Evolutionary conservation across 495 filamentous ascomycete species (phyloP).

Genomic region (Aspergillus steynii): DNA sequence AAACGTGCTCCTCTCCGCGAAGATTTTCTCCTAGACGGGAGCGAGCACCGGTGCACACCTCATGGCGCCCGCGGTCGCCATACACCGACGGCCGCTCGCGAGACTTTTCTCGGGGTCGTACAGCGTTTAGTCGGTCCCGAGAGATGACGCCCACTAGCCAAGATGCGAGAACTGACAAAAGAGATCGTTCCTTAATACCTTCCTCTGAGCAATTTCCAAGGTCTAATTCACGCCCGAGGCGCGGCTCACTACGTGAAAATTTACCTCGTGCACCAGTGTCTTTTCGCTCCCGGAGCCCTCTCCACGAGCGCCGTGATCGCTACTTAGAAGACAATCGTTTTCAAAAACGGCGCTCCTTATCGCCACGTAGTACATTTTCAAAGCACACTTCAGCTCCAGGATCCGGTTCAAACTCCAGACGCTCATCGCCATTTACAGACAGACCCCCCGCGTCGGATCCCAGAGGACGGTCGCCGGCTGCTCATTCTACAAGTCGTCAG

Average conservation of each 20-base stretch:
- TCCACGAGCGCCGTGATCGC: constrained; percentile 22
- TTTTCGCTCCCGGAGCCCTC: constrained; percentile 29
- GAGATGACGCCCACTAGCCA: constrained; percentile 35
- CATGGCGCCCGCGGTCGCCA: constrained; percentile 49
- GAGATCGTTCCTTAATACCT: constrained; percentile 21
- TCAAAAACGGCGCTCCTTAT: constrained; percentile 29
- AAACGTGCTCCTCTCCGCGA: constrained; percentile 44
- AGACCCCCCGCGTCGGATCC: constrained; percentile 18
- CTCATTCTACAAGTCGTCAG: constrained; percentile 10
- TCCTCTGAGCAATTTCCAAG: constrained; percentile 25
- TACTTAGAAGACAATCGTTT: constrained; percentile 8
- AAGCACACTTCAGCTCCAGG: constrained; percentile 31
- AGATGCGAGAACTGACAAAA: constrained; percentile 26
- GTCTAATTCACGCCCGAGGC: constrained; percentile 33
- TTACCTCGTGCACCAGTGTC: constrained; percentile 12
- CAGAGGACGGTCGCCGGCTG: constrained; percentile 30
- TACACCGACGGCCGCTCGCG: constrained; percentile 35
- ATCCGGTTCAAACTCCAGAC: constrained; percentile 42
- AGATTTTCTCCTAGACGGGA: constrained; percentile 51
- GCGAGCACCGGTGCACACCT: constrained; percentile 40
- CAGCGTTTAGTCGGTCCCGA: constrained; percentile 34
- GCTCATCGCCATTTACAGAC: constrained; percentile 39
- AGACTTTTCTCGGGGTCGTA: constrained; percentile 34
- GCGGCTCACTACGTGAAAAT: constrained; percentile 15
- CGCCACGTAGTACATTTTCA: constrained; percentile 28